Base-by-base conservation (phyloP, 495 filamentous ascomycete genomes). In the Hypoxylon fragiforme region DNA sequence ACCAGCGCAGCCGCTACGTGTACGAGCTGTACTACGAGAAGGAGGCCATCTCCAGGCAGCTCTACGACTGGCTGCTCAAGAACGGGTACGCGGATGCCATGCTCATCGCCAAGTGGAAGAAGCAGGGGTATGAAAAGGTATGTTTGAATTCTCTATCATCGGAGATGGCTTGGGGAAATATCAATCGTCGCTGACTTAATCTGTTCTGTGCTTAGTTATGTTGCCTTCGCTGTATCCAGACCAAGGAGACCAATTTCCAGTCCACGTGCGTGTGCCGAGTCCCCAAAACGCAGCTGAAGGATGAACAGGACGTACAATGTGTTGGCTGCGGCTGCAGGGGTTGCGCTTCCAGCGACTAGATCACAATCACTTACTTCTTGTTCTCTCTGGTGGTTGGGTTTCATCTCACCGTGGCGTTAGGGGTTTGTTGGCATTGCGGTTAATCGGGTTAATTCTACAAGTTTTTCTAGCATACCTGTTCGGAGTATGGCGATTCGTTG, bases 101-200 rank as follows among this genome's bases (percentile, higher is more conserved):
- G 70, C 75, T 99, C 56, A 97, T 99, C 65, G 94, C 94, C 12
- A 97, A 99, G 74, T 99, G 94, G 94, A 99, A 99, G 81, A 99
- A 97, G 74, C 88, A 92, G 65, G 95, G 94, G 15, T 99, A 99
- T 72, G 94, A 97, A 74, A 97, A 97, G 84, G 88, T 90, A 72
- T 39, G 77, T 69, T 22, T 16, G 2, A 3, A 2, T 30, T 22
- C 48, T 55, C n/a, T 9, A 22, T 43, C 11, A 57, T 43, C n/a
- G n/a, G n/a, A n/a, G n/a, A n/a, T n/a, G n/a, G n/a, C n/a, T n/a
- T n/a, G n/a, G n/a, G n/a, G n/a, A n/a, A n/a, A n/a, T n/a, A 9
- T 43, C 37, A 1, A 20, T 20, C 3, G 31, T 22, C 24, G 48
- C 58, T 62, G 37, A 59, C 19, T 14, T 34, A 12, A 12, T 31